A percentile compares a stretch with the other conserved stretches of the same genome.
Conservation (phyloP, 768 basidiomycete genomes). For the Mycena polygramma region DNA sequence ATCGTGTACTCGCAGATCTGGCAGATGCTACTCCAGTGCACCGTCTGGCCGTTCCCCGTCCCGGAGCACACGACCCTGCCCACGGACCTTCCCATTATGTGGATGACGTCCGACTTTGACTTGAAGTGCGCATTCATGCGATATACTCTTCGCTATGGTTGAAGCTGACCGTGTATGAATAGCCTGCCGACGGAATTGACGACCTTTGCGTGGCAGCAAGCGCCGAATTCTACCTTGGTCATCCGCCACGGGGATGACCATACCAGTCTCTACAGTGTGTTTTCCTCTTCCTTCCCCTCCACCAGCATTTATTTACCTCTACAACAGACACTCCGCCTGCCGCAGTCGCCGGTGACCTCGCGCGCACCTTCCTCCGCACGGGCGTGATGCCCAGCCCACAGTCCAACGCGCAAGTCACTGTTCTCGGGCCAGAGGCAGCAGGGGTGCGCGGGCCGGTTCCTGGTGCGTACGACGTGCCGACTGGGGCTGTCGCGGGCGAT, state of each 20-base stretch:
- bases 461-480: constrained; percentile 29
- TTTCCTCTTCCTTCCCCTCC: not conserved
- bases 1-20: constrained; percentile 21
- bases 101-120: constrained; percentile 34
- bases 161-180: not conserved
- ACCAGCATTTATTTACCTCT: not conserved
- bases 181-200: constrained; percentile 25
- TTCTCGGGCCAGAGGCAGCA: constrained; percentile 1
- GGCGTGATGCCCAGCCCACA: constrained; percentile 18
- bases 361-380: constrained; percentile 17
- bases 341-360: not conserved
- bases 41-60: constrained; percentile 17
- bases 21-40: constrained; percentile 17
- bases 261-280: constrained; percentile 30
- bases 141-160: not conserved
- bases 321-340: constrained; percentile 1
- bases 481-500: constrained; percentile 28
- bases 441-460: constrained; percentile 8
- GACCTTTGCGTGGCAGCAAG: constrained; percentile 22
- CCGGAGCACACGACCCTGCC: not conserved
- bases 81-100: constrained; percentile 9
- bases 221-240: constrained; percentile 27
- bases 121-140: constrained; percentile 11
- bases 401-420: constrained; percentile 15
- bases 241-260: constrained; percentile 37